Evolutionary conservation across 768 basidiomycete genomes (phyloP), one percentile per base, ranked within the genome.

Genomic region (Tulasnella sp.): DNA sequence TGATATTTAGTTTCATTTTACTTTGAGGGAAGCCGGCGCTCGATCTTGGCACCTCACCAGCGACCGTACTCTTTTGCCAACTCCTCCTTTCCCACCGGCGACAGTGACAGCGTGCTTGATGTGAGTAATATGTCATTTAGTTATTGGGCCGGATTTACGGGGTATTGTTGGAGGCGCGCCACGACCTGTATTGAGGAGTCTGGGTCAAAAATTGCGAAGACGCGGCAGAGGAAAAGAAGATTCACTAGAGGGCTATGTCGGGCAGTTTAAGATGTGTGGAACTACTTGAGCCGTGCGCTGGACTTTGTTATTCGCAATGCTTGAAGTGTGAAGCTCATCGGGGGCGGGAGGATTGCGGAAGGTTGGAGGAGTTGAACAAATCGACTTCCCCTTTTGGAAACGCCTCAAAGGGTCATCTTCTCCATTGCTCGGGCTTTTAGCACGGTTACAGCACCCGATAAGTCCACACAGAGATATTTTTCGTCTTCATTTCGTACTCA

Each of bases 21-120:
- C 25, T 42, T 34, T 8, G 38, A 72, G 31, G 7, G 58, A 49
- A 67, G 19, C 25, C 37, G 71, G 39, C 37, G 80, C 31, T n/a
- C n/a, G n/a, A n/a, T n/a, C 19, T 6, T 49, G 8, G 5, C 31
- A 22, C 77, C 87, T 49, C 78, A 96, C 95, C 92, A 75, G 96
- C 93, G 39, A 98, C 86, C 0, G 95, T 98, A 78, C 93, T 95
- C 83, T 97, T n/a, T n/a, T 99, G 22, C 96, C 96, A 22, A 97
- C 96, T 1, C 96, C 96, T 34, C 97, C 97, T 81, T 98, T 98
- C 5, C 95, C 96, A 79, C 93, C n/a, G 6, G 49, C 49, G 1
- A 49, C 49, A 49, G 49, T n/a, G 8, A 49, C 22, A 49, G n/a
- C 49, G n/a, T 49, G 49, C 49, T 49, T 49, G 22, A 49, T n/a